Base-by-base conservation (phyloP, 2,329 filamentous ascomycete species). In the Plenodomus tracheiphilus region DNA sequence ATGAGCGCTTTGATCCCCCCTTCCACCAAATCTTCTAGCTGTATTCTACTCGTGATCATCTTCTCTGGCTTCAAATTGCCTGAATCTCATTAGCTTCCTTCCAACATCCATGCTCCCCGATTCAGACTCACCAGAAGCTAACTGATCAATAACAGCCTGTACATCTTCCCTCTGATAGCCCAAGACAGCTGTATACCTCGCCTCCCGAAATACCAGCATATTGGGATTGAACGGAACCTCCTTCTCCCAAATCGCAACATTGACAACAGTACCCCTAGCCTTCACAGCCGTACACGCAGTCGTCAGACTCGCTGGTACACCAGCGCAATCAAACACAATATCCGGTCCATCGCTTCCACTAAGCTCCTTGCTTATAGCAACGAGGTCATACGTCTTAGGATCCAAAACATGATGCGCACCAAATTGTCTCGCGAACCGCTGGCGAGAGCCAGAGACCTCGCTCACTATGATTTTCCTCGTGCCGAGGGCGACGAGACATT, bases 181-280 rank as follows among this genome's bases (percentile, higher is more conserved):
- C 11, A 81, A 60, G 3, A 77, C 75, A 19, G 78, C 78, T 7
- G 76, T 72, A 58, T 81, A 82, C 30, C 71, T 76, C 25, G 80
- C 77, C 62, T 85, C 81, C 6, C 74, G 74, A 43, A 79, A 78
- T 4, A 83, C 75, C 22, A 84, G 56, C 56, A 78, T 75, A 54
- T 83, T 84, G 1, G 80, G 77, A 25, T 80, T 72, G 43, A 85
- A 78, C 0, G 75, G 74, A 3, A 83, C 75, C 6, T 73, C 72
- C 44, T 77, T 81, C 59, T 85, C 82, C 82, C 82, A 86, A 2
- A 87, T 81, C 0, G 84, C 82, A n/a, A 87, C 77, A 51, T 87
- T 87, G 2, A 87, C 77, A 0, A 87, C 75, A 0, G 80, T 81
- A 0, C 84, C 85, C 30, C 79, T 74, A 0, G 77, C 74, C 41